Evolutionary conservation across 176 grass and related monocot species (phyloP), one percentile per base, ranked within the genome.

Genomic region (Pharus latifolius): DNA sequence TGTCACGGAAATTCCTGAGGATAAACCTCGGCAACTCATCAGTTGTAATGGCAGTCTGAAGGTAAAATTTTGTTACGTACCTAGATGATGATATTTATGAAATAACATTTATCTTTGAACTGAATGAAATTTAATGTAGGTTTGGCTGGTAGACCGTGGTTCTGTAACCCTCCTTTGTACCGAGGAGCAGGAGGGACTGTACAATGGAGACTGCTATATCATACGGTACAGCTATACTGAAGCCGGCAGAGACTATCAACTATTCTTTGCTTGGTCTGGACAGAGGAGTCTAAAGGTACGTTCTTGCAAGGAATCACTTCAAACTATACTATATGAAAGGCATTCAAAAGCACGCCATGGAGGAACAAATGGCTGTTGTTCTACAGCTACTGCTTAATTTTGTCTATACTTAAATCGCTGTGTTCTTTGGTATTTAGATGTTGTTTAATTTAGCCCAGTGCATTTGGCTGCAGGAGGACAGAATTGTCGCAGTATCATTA

Each of bases 181-280:
- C 31, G 70, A 80, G 71, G 90, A 89, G 59, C 86, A 89, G 43
- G 66, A 83, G 27, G 61, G 81, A 10, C 59, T 90, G 15, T 81
- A 83, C 37, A 87, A 60, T 7, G 91, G 76, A 57, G 91, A 94
- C 31, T 89, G 91, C 63, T 94, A 87, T 78, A 87, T 94, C 18
- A 22, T 87, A 22, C 72, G 63, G 9, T 87, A 90, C 42, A 84
- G 65, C 34, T 94, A 94, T 49, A 13, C 49, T 63, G 79, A 84
- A 59, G 41, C 74, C 65, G 73, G 63, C 69, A 89, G 44, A 78
- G 62, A 94, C 38, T 72, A 78, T 80, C 67, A 81, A 54, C 35
- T 90, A 27, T 86, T 84, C 75, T 74, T 86, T 78, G 72, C 65
- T 28, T 94, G 91, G 91, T 78, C 45, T 73, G 83, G 86, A 32